Evolutionary conservation across 495 filamentous ascomycete species (phyloP), one percentile per base, ranked within the genome.

Genomic region (Halenospora varia): DNA sequence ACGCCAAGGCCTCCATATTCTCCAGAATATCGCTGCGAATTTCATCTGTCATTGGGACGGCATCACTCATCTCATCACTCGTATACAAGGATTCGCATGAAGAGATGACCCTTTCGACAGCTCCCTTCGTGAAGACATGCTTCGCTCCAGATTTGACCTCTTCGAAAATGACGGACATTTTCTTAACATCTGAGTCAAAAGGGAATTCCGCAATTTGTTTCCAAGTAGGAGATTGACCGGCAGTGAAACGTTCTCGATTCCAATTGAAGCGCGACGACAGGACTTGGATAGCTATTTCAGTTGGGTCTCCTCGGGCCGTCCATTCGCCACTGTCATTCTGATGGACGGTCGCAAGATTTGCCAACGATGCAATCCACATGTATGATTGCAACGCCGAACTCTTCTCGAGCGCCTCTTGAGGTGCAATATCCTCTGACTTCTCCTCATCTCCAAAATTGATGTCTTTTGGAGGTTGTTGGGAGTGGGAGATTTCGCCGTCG

Each of bases 231-330:
- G 73, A 70, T n/a, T 81, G 73, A 20, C 77, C 77, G 59, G 75
- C 63, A 15, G 73, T 77, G 66, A 77, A 75, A 23, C 69, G 75
- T 51, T 79, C 71, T 20, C 79, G 73, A 44, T 82, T 81, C 78
- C 78, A 82, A 56, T 81, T 70, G 64, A 88, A 85, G 17, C 85
- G 80, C 41, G 71, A 76, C 3, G 85, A 78, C 61, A 88, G 85
- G 1, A 88, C 85, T 62, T 88, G 84, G 53, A 88, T 83, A 10
- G 85, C 85, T 58, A 87, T 85, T 57, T 88, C 84, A 0, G 85
- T 88, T 6, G 85, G 85, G 55, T 87, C 84, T 19, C 85, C 85
- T 24, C 77, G 78, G 24, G 83, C 81, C 52, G 79, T 72, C 85
- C 85, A 88, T 56, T 73, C n/a, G n/a, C n/a, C 71, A 2, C 73